phyloP scores from a whole-genome alignment of 176 grass and related monocot species.

The Tillandsia fasciculata region DNA sequence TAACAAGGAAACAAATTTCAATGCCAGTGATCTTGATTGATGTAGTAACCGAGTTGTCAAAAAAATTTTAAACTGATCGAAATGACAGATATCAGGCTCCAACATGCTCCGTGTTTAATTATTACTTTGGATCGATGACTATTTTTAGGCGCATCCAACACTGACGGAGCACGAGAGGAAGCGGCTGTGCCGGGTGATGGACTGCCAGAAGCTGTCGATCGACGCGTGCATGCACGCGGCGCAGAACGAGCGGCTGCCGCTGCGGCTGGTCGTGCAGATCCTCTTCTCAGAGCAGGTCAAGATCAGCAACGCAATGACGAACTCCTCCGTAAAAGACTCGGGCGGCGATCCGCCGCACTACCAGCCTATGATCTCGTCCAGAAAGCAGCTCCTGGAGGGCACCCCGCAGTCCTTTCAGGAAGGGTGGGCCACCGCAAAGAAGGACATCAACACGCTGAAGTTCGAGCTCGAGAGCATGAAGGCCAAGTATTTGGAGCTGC shows the following conservation, averaged over 20 bases:
- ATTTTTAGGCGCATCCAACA: slow-evolving; percentile 57
- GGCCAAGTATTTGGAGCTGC: slow-evolving; percentile 94
- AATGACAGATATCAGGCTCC: not conserved
- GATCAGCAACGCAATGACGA: slow-evolving; percentile 83
- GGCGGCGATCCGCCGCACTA: slow-evolving; percentile 6
- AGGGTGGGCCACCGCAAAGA: slow-evolving; percentile 85
- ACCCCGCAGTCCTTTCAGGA: slow-evolving; percentile 98
- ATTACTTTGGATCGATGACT: not conserved
- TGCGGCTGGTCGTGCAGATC: slow-evolving; percentile 94
- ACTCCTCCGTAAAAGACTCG: slow-evolving; percentile 23
- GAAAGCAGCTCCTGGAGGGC: slow-evolving; percentile 78
- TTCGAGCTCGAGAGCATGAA: slow-evolving; percentile 98
- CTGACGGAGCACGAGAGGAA: slow-evolving; percentile 94
- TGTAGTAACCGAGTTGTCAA: no score
- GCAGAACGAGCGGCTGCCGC: slow-evolving; percentile 94
- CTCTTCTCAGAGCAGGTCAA: slow-evolving; percentile 98
- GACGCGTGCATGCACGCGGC: slow-evolving; percentile 97
- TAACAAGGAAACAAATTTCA: no score
- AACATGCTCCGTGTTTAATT: not conserved
- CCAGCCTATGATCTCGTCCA: slow-evolving; percentile 18
- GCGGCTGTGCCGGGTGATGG: slow-evolving; percentile 88
- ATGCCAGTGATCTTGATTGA: no score
- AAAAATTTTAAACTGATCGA: no score
- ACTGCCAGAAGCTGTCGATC: slow-evolving; percentile 98
- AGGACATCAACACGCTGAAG: slow-evolving; percentile 99